Conservation (phyloP, 164 flowering plant species). For the grape (Vitis vinifera) region DNA sequence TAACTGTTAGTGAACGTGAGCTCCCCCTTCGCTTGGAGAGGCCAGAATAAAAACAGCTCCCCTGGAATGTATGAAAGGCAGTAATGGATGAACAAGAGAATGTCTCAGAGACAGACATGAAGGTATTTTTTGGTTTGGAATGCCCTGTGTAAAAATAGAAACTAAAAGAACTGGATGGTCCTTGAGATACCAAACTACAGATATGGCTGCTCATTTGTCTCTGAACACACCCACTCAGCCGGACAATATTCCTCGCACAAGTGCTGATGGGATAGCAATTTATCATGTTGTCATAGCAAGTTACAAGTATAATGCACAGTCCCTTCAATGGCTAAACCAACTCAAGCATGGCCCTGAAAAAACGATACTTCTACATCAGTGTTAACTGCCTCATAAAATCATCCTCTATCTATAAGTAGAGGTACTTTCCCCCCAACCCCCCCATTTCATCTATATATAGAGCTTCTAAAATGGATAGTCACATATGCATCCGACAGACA, state of each 20-base stretch:
- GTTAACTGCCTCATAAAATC: not conserved
- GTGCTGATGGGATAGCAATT: conserved; percentile 38
- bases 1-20: conserved; percentile 22
- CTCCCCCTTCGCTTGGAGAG: conserved; percentile 27
- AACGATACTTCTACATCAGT: not conserved
- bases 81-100: conserved; percentile 23
- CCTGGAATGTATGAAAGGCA: conserved; percentile 24
- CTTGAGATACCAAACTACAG: conserved; percentile 26
- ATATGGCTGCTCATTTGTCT: conserved; percentile 40
- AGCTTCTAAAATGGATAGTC: too few relatives aligned
- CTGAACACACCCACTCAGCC: conserved; percentile 26
- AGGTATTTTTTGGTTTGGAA: conserved; percentile 22
- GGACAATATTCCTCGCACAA: conserved; percentile 32
- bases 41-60: conserved; percentile 26
- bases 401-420: too few relatives aligned
- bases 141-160: conserved; percentile 19
- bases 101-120: conserved; percentile 23
- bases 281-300: conserved; percentile 42
- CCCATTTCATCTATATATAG: too few relatives aligned
- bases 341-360: not conserved
- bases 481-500: too few relatives aligned
- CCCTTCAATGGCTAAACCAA: not conserved
- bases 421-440: too few relatives aligned
- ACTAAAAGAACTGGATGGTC: conserved; percentile 34
- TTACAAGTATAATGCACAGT: conserved; percentile 3